These are phyloP conservation scores for Hibiscus tridactylites DNA, from an alignment of 345 rosid species.

Conservation along the genomic window DNA sequence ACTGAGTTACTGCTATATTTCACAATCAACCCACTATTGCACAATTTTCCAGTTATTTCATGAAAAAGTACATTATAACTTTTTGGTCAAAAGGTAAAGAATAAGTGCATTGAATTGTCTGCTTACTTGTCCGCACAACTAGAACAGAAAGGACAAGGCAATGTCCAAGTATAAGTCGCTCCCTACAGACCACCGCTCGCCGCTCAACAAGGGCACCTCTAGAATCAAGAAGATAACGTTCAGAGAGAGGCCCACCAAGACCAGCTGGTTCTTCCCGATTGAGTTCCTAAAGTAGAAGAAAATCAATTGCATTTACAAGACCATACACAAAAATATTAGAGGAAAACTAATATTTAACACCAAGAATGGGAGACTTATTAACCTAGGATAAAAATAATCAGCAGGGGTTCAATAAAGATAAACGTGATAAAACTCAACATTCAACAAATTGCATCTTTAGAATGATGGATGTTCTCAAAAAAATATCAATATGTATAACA, in stretches of 20 bases:
- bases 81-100: background rate
- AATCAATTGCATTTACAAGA: background rate
- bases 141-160: constrained; percentile 84
- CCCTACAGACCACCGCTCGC: constrained; percentile 72
- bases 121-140: constrained; percentile 77
- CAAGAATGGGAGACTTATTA: background rate
- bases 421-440: background rate
- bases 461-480: background rate
- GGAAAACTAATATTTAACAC: background rate
- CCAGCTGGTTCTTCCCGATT: constrained; percentile 92
- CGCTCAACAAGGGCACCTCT: constrained; percentile 90
- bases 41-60: background rate
- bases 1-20: background rate
- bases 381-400: background rate
- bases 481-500: background rate
- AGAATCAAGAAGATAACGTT: constrained; percentile 69
- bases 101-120: background rate
- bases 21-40: background rate
- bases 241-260: constrained; percentile 80
- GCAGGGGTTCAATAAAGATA: background rate
- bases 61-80: background rate
- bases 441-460: background rate
- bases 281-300: constrained; percentile 56
- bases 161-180: constrained; percentile 78
- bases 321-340: background rate